Percentiles rank a stretch among this genome's conserved stretches.
These are phyloP conservation scores for Podochytrium sp. DNA, from an alignment of 192 early-diverging fungal genomes.

Conservation along the genomic window DNA sequence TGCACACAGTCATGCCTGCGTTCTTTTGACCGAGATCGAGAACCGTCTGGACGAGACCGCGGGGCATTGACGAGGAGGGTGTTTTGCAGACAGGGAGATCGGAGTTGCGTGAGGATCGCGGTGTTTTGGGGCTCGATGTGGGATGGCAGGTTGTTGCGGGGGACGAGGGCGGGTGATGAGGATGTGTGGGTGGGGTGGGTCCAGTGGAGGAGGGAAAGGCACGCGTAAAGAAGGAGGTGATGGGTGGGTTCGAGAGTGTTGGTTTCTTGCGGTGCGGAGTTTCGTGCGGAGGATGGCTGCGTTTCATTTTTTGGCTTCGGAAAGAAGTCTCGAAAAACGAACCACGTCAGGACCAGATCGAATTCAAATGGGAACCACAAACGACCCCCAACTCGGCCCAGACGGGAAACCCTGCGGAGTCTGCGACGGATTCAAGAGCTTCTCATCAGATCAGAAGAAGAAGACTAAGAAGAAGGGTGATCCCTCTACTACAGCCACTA, in stretches of 20 bases:
- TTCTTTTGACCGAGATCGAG: constrained; percentile 31
- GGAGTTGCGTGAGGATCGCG: neutral
- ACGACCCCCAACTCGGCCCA: neutral
- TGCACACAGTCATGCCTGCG: constrained; percentile 12
- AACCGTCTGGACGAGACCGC: constrained; percentile 2
- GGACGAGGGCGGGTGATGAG: neutral
- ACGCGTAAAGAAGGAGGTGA: neutral
- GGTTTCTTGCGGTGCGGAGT: too few species aligned
- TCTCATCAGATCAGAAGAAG: constrained; percentile 22
- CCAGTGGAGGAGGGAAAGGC: neutral
- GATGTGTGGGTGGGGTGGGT: neutral
- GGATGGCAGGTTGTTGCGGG: neutral
- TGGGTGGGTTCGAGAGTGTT: neutral
- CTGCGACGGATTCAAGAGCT: constrained; percentile 32
- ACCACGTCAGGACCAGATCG: too few species aligned
- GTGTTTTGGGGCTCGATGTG: neutral
- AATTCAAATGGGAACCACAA: too few species aligned
- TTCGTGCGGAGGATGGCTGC: too few species aligned
- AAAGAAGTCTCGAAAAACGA: too few species aligned
- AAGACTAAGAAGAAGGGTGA: neutral
- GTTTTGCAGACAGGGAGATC: neutral
- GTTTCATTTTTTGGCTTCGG: too few species aligned
- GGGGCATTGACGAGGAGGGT: too few species aligned
- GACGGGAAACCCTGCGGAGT: constrained; percentile 22
- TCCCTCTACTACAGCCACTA: neutral